Evolutionary conservation across 768 basidiomycete species (phyloP).

Genomic region (Galerina marginata): DNA sequence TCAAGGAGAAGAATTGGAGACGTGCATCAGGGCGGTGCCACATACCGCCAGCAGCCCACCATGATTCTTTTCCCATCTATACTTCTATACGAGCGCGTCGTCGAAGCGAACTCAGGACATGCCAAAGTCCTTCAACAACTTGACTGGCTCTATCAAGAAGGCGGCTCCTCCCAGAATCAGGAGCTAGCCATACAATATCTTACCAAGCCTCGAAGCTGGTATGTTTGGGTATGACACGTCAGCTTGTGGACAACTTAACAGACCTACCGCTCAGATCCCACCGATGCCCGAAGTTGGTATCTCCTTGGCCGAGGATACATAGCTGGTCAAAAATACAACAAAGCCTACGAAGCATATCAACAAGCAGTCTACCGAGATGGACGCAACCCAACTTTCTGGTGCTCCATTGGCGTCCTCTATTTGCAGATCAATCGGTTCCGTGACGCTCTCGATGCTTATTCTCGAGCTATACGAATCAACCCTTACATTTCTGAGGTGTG

Average conservation of each 20-base stretch:
- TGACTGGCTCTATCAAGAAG: conserved; percentile 97
- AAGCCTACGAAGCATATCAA: conserved; percentile 99
- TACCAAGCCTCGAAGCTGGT: conserved; percentile 95
- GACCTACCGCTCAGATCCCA: conserved; percentile 63
- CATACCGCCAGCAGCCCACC: no score
- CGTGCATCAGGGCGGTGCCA: no score
- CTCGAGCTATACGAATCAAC: conserved; percentile 97
- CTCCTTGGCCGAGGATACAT: conserved; percentile 97
- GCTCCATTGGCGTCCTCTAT: conserved; percentile 97
- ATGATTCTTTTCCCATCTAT: no score
- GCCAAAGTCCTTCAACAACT: conserved; percentile 98
- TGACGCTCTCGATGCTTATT: conserved; percentile 98
- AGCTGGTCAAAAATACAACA: conserved; percentile 98
- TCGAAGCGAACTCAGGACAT: conserved; percentile 90
- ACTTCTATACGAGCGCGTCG: conserved; percentile 97
- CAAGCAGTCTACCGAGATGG: conserved; percentile 99
- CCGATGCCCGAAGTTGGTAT: conserved; percentile 99
- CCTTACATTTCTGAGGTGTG: conserved; percentile 96
- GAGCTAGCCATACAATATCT: conserved; percentile 93
- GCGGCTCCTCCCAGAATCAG: conserved; percentile 92
- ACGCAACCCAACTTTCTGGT: conserved; percentile 99
- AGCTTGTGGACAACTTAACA: conserved; percentile 8
- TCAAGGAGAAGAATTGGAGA: no score
- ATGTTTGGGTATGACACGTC: conserved; percentile 31
- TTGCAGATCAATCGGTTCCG: conserved; percentile 99